Evolutionary conservation across 1,284 basidiomycete species (phyloP), one percentile per base, ranked within the genome.

Genomic region (Sanghuangporus sanghuang): DNA sequence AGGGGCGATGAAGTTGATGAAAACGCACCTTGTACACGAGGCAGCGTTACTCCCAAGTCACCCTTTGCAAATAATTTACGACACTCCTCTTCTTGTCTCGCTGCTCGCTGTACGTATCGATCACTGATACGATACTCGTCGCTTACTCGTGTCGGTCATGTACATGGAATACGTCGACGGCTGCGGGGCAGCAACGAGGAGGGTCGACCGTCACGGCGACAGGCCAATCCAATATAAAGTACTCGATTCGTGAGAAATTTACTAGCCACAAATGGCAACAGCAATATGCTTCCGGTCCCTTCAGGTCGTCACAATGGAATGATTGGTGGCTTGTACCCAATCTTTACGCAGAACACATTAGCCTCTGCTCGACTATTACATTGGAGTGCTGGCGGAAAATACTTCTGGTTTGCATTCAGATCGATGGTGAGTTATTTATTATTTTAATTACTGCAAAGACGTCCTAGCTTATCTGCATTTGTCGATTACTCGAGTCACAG

Each of bases 1-100:
- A 80, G 77, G 71, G 73, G n/a, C 73, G 74, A 71, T 73, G 73
- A 72, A 72, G 78, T 77, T 77, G 75, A 78, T 77, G 81, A 81
- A 85, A 36, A 58, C 52, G 46, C 52, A 48, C 57, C 62, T 61
- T 53, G 35, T 59, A 58, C 42, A 42, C 52, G 49, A 55, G 49
- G 44, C 54, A 54, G 35, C 49, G 54, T 57, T 46, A 52, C 38
- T 60, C 14, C 39, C 53, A 8, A 6, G 53, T 54, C 44, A 52
- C 46, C 27, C 21, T 32, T 48, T 36, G 27, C 58, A 52, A 60
- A 60, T 40, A 39, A 39, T 36, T 52, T 32, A 50, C 44, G 21
- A 57, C 61, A 57, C 35, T 39, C 36, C 54, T 21, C 54, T 27
- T 42, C 27, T 40, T 53, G 21, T 18, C 46, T 46, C 59, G 46